Percentiles rank a stretch among this genome's conserved stretches.
Conservation (phyloP, 108 stramenopile species). For the Nitzschia inconspicua region DNA sequence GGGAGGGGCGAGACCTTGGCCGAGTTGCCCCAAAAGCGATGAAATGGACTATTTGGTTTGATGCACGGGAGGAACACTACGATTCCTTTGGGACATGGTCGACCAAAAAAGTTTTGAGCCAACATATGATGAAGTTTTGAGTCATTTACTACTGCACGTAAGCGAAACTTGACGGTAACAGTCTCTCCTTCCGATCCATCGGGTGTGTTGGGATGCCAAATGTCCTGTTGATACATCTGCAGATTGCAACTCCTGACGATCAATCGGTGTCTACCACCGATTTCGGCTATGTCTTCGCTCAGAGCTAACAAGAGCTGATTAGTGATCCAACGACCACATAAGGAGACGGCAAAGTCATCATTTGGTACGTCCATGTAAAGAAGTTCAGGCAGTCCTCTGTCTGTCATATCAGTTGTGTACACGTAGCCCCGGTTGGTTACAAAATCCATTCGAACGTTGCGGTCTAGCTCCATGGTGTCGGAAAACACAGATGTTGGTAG, state of each 20-base stretch:
- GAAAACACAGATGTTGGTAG: too few relatives aligned
- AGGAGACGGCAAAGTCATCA: background rate
- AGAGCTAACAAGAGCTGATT: too few relatives aligned
- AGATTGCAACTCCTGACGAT: background rate
- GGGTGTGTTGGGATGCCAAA: conserved; percentile 1
- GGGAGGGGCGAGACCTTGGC: background rate
- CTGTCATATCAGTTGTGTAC: conserved; percentile 1
- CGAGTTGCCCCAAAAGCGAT: background rate
- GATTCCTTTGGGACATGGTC: background rate
- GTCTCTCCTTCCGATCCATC: background rate
- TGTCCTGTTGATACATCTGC: background rate
- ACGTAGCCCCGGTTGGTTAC: conserved; percentile 1
- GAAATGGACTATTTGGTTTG: background rate
- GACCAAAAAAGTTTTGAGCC: conserved; percentile 3
- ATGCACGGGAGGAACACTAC: conserved; percentile 4
- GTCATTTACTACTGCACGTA: background rate
- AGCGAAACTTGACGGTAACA: background rate
- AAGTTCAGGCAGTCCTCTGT: background rate
- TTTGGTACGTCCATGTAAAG: conserved; percentile 4
- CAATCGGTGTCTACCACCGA: background rate
- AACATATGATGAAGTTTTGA: background rate
- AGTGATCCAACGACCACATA: background rate
- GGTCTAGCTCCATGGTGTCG: conserved; percentile 1
- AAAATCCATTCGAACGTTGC: background rate
- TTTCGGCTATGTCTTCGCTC: background rate